Percentiles rank a stretch among this genome's conserved stretches.
phyloP scores from a whole-genome alignment of 345 rosid species.

The Hibiscus syriacus region DNA sequence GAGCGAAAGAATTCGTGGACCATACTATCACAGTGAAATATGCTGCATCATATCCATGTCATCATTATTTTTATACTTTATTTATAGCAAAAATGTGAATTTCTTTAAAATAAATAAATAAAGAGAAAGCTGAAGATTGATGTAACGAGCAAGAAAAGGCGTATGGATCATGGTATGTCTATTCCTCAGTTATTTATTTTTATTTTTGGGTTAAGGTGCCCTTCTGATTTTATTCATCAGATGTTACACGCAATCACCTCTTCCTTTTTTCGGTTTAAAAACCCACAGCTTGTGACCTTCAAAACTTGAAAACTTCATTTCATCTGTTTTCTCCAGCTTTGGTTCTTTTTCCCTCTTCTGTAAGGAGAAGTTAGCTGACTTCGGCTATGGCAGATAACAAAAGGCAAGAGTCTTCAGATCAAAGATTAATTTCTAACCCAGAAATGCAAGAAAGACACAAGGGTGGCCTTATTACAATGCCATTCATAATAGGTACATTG shows the following conservation, averaged over 20 bases:
- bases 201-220: too few relatives aligned
- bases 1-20: constrained; percentile 16
- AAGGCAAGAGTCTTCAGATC: constrained; percentile 29
- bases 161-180: constrained; percentile 23
- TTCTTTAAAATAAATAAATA: not conserved
- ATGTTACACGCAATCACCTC: constrained; percentile 10
- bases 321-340: not conserved
- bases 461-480: constrained; percentile 73
- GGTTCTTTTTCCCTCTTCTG: not conserved
- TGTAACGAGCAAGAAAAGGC: constrained; percentile 19
- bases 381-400: constrained; percentile 23
- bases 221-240: not conserved
- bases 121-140: constrained; percentile 7
- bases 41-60: constrained; percentile 19
- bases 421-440: constrained; percentile 18
- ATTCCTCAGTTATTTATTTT: constrained; percentile 13
- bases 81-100: not conserved
- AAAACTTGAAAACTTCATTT: constrained; percentile 2
- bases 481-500: constrained; percentile 58
- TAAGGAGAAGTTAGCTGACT: constrained; percentile 9
- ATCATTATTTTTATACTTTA: not conserved
- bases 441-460: constrained; percentile 20
- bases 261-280: constrained; percentile 4
- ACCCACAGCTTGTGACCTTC: not conserved
- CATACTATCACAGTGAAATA: constrained; percentile 17